Evolutionary conservation across 2,329 filamentous ascomycete species (phyloP).

Genomic region (Alternaria postmessia): DNA sequence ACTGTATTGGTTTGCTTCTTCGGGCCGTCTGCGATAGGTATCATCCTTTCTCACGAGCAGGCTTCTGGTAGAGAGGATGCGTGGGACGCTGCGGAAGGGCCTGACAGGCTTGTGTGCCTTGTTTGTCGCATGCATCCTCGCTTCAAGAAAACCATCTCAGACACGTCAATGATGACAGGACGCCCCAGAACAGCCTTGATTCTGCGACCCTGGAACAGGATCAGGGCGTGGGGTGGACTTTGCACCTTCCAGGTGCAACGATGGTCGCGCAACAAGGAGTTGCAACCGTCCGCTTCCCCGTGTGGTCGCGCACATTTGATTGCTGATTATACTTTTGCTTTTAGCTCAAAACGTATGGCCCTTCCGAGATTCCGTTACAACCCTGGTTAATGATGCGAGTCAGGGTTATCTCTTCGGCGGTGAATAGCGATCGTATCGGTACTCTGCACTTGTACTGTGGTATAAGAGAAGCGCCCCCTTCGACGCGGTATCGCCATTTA

Average conservation of each 20-base stretch:
- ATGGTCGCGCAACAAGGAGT: conserved; percentile 42
- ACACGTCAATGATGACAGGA: conserved; percentile 23
- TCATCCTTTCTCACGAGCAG: conserved; percentile 6
- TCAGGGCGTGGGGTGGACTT: conserved; percentile 44
- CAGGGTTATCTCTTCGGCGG: conserved; percentile 32
- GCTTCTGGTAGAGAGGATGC: conserved; percentile 19
- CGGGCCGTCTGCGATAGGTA: conserved; percentile 19
- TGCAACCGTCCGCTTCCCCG: conserved; percentile 43
- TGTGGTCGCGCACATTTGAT: conserved; percentile 28
- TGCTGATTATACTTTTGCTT: conserved; percentile 36
- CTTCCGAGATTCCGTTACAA: conserved; percentile 15
- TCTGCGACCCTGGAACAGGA: conserved; percentile 20
- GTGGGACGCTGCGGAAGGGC: conserved; percentile 17
- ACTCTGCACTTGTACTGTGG: conserved; percentile 14
- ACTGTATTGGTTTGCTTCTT: conserved; percentile 22
- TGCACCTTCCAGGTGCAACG: conserved; percentile 36
- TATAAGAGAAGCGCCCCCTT: conserved; percentile 40
- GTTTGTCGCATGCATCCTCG: conserved; percentile 21
- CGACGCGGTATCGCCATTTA: conserved; percentile 17
- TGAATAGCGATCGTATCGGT: conserved; percentile 22
- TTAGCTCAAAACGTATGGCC: conserved; percentile 37
- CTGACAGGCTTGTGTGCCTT: conserved; percentile 9
- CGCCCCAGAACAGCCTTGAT: conserved; percentile 25
- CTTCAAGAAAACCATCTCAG: conserved; percentile 10
- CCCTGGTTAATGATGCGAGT: conserved; percentile 37